Percentiles rank a stretch among this genome's conserved stretches.
Evolutionary conservation across 2,329 filamentous ascomycete genomes (phyloP).

Genomic region (Ascochyta clinopodiicola): DNA sequence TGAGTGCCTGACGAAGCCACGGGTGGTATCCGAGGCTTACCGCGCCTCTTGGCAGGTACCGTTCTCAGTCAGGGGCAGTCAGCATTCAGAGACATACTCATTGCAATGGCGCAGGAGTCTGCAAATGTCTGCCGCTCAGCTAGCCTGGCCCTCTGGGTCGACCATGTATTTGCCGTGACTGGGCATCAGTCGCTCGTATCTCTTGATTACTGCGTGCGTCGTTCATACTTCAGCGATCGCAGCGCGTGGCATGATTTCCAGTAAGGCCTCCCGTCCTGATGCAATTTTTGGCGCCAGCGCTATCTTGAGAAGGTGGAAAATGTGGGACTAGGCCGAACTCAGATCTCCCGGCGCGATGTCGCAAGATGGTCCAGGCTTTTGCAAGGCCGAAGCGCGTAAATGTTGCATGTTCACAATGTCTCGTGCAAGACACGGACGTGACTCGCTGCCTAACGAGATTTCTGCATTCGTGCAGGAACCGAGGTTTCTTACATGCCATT

Average conservation of each 20-base stretch:
- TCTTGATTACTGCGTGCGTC: not conserved
- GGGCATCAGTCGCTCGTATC: not conserved
- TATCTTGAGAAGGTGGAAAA: constrained; percentile 10
- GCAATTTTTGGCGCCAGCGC: constrained; percentile 16
- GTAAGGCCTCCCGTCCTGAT: constrained; percentile 15
- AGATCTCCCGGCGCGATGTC: constrained; percentile 12
- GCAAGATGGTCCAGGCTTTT: constrained; percentile 1
- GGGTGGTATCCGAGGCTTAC: constrained; percentile 11
- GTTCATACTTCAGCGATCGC: not conserved
- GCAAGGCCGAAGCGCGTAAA: constrained; percentile 2
- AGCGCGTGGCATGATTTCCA: not conserved
- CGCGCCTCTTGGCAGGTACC: constrained; percentile 16
- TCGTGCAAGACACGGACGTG: not conserved
- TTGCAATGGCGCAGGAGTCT: not conserved
- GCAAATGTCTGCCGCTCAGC: not conserved
- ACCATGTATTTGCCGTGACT: not conserved
- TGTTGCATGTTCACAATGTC: constrained; percentile 2
- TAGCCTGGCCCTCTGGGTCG: not conserved
- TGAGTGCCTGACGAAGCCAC: constrained; percentile 10
- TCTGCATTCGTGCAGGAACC: not conserved
- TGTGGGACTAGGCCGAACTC: constrained; percentile 16
- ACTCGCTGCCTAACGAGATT: constrained; percentile 8
- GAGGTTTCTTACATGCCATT: not conserved
- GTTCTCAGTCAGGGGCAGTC: constrained; percentile 10
- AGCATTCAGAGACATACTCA: not conserved